Evolutionary conservation across 1,284 basidiomycete species (phyloP).

Genomic region (Apiotrichum mycotoxinovorans): DNA sequence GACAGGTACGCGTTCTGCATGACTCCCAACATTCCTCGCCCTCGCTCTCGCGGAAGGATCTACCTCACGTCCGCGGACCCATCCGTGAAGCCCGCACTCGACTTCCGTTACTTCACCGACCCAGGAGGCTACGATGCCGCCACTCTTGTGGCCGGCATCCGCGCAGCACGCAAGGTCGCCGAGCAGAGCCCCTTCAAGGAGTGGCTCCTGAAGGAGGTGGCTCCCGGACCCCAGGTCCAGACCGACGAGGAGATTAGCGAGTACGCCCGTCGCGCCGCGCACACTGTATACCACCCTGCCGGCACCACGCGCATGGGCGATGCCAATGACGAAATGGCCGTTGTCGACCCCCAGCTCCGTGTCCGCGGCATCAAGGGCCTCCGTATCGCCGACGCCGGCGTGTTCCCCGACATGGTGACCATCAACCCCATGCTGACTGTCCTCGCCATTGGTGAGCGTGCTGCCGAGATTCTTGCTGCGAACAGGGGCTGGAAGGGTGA

Average conservation of each 20-base stretch:
- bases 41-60: constrained; percentile 12
- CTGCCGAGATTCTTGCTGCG: constrained; percentile 15
- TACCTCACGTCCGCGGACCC: constrained; percentile 16
- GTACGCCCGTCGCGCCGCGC: constrained; percentile 20
- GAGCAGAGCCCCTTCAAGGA: constrained; percentile 19
- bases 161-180: constrained; percentile 19
- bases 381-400: constrained; percentile 20
- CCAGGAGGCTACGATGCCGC: constrained; percentile 20
- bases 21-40: constrained; percentile 24
- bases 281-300: constrained; percentile 24
- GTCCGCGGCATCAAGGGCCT: constrained; percentile 20
- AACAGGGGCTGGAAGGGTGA: constrained; percentile 22
- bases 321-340: constrained; percentile 6
- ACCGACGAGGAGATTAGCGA: constrained; percentile 21
- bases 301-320: constrained; percentile 20
- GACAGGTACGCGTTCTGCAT: constrained; percentile 24
- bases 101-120: constrained; percentile 25
- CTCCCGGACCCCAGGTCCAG: constrained; percentile 10
- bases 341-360: constrained; percentile 15
- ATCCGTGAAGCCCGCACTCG: constrained; percentile 18
- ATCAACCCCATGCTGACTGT: constrained; percentile 25
- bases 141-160: constrained; percentile 19
- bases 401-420: constrained; percentile 22
- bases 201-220: constrained; percentile 20
- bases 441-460: constrained; percentile 18